Conservation (phyloP, 495 filamentous ascomycete species). For the Extremus antarcticus region DNA sequence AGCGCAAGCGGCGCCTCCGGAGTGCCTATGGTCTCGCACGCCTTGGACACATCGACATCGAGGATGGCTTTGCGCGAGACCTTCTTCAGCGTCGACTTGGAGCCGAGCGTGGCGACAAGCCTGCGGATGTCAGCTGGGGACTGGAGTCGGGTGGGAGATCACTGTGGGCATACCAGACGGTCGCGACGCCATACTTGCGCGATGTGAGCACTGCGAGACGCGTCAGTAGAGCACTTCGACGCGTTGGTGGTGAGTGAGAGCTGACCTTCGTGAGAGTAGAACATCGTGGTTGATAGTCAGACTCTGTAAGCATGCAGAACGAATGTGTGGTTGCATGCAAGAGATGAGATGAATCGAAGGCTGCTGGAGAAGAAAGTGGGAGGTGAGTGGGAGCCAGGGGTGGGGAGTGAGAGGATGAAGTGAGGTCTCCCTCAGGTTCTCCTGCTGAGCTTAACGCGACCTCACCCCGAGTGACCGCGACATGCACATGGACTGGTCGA, state of each 20-base stretch:
- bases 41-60: slow-evolving; percentile 74
- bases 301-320: no score
- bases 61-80: slow-evolving; percentile 81
- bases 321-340: not conserved
- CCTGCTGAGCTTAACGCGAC: not conserved
- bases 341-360: not conserved
- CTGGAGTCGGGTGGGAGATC: not conserved
- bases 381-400: no score
- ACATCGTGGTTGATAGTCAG: no score
- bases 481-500: no score
- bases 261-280: slow-evolving; percentile 86
- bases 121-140: slow-evolving; percentile 33
- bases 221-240: slow-evolving; percentile 16
- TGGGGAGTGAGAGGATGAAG: not conserved
- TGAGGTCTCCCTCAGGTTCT: not conserved
- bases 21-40: slow-evolving; percentile 73
- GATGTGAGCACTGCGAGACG: slow-evolving; percentile 64
- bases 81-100: slow-evolving; percentile 59
- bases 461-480: no score
- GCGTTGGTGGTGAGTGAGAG: slow-evolving; percentile 1
- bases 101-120: slow-evolving; percentile 83
- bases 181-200: slow-evolving; percentile 81
- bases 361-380: no score
- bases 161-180: slow-evolving; percentile 61
- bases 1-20: slow-evolving; percentile 84